Base-by-base conservation (phyloP, 306 rosid genomes). In the Glycine soja region DNA sequence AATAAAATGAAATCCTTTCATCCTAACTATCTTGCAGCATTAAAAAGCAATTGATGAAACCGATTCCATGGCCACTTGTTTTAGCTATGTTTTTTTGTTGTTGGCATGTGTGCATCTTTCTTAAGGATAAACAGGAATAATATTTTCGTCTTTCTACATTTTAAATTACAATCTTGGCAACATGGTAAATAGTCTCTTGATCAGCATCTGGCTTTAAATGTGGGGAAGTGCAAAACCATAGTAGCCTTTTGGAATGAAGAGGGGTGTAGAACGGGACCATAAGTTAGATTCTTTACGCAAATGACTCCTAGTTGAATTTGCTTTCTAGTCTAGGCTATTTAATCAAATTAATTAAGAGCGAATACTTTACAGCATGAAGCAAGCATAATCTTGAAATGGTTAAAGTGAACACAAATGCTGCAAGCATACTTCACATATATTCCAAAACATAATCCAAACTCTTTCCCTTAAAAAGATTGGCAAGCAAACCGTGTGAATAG, bases 401-500 rank as follows among this genome's bases (percentile, higher is more conserved):
- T 34, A 4, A 66, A 36, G 74, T 12, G 65, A 36, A 40, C 74
- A 52, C 10, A 52, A 40, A 38, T 58, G 16, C 36, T 74, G 43
- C 40, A 74, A 74, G 19, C 12, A 50, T 18, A 40, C 52, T 24
- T 50, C 59, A 51, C 51, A 50, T 50, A 34, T 34, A 36, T 36
- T 71, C 76, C 47, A 51, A 48, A 51, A 42, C 45, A 42, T 6
- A 42, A 42, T 42, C 46, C 46, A 42, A 42, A 42, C 46, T 7
- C 16, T 74, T 74, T 43, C 30, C 79, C 69, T 13, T 59, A 24
- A 59, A 18, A 46, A 16, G 30, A 19, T 57, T 43, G 57, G 32
- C 70, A 45, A 19, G 9, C 70, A 24, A 43, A 14, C 72, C 80
- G 47, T 77, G 80, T 76, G 72, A 45, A 30, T 32, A 64, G 63